phyloP scores from a whole-genome alignment of 441 rosid species.

The Corymbia calophylla region DNA sequence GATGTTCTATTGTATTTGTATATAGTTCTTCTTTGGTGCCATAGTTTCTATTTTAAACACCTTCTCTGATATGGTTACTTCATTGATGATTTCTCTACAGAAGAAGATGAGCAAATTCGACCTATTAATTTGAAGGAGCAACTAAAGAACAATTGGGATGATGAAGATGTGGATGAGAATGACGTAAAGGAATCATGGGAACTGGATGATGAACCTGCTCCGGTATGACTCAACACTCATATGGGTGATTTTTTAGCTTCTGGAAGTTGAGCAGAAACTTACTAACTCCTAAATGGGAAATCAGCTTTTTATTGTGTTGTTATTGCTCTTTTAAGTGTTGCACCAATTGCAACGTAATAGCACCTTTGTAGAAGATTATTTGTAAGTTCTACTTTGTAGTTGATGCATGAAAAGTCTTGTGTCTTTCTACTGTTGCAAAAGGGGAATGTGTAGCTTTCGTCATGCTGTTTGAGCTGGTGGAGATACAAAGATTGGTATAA shows the following conservation, averaged over 20 bases:
- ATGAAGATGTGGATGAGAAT: constrained; percentile 76
- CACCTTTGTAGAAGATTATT: not conserved
- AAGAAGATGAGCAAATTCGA: constrained; percentile 70
- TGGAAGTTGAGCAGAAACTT: not conserved
- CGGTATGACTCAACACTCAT: constrained; percentile 28
- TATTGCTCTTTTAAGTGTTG: not conserved
- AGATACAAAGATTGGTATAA: not conserved
- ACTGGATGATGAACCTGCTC: constrained; percentile 81
- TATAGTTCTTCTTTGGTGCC: not conserved
- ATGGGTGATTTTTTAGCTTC: not conserved
- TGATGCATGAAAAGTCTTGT: not conserved
- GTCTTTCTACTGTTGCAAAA: not conserved
- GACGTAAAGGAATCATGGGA: constrained; percentile 98
- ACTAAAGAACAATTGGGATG: constrained; percentile 70
- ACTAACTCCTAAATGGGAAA: not conserved
- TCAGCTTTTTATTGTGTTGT: not conserved
- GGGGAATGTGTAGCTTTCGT: not conserved
- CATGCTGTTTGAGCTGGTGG: not conserved
- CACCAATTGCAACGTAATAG: not conserved
- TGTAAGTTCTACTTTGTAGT: not conserved
- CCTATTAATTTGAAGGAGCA: constrained; percentile 39
- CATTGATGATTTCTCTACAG: not conserved
- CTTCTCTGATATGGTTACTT: not conserved
- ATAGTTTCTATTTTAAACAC: constrained; percentile 1
- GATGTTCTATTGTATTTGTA: not conserved